phyloP scores from a whole-genome alignment of 345 rosid genomes.

The Eucalyptus tenuipes region DNA sequence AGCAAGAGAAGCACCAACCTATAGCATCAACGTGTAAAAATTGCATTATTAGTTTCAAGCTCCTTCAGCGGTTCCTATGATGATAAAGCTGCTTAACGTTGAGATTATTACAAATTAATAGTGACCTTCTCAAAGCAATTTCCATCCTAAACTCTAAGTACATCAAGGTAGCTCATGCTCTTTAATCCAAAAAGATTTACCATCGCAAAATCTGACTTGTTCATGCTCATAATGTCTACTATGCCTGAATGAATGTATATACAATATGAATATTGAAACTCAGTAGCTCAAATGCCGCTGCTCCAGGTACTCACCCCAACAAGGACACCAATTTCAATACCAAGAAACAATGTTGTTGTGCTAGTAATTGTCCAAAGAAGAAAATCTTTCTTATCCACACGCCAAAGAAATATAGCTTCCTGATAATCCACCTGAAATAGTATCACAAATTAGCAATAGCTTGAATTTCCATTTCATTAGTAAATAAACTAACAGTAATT shows the following conservation, averaged over 20 bases:
- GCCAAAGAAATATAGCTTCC: slow-evolving; percentile 95
- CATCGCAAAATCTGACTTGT: not conserved
- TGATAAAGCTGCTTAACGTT: not conserved
- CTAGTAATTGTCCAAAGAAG: slow-evolving; percentile 86
- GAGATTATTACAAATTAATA: not conserved
- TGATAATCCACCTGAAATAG: slow-evolving; percentile 82
- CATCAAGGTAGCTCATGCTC: not conserved
- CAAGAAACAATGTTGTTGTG: slow-evolving; percentile 72
- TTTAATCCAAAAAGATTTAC: not conserved
- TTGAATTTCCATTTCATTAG: not conserved
- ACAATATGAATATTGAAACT: not conserved
- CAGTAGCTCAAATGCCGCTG: not conserved
- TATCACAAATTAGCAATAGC: not conserved
- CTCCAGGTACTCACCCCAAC: slow-evolving; percentile 61
- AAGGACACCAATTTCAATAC: slow-evolving; percentile 97
- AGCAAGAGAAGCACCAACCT: slow-evolving; percentile 95
- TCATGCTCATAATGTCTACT: not conserved
- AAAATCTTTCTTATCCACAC: slow-evolving; percentile 92
- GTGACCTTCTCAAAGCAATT: not conserved
- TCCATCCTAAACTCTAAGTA: not conserved
- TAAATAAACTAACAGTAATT: not conserved
- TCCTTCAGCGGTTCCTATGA: not conserved
- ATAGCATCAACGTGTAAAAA: slow-evolving; percentile 4
- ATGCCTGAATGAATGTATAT: not conserved
- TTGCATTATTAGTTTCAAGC: not conserved